These are phyloP conservation scores for Apophysomyces variabilis DNA, from an alignment of 371 early-diverging fungal genomes.

Conservation along the genomic window DNA sequence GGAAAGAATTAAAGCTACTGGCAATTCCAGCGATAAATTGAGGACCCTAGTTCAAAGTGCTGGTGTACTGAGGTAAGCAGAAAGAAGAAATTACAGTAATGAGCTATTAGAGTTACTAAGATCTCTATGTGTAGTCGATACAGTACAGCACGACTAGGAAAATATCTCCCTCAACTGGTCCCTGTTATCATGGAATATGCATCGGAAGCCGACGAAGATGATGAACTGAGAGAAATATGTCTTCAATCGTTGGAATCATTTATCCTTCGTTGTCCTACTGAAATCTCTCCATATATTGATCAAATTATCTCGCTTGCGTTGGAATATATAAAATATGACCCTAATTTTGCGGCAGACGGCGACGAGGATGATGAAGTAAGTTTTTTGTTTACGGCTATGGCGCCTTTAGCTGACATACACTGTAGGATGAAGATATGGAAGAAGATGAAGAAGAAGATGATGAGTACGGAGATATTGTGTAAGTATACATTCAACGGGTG, in stretches of 20 bases:
- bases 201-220: conserved; percentile 68
- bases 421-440: conserved; percentile 70
- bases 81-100: neutral
- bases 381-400: neutral
- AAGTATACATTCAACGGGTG: conserved; percentile 10
- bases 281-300: conserved; percentile 65
- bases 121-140: conserved; percentile 61
- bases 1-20: conserved; percentile 43
- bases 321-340: conserved; percentile 83
- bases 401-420: neutral
- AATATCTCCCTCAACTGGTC: conserved; percentile 68
- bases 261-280: conserved; percentile 78
- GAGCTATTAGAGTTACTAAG: neutral
- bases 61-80: conserved; percentile 70
- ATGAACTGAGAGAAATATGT: conserved; percentile 86
- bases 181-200: conserved; percentile 67
- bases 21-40: conserved; percentile 63
- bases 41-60: conserved; percentile 76
- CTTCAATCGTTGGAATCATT: conserved; percentile 87
- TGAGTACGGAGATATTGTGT: conserved; percentile 72
- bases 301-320: conserved; percentile 67
- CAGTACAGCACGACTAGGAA: conserved; percentile 71
- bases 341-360: conserved; percentile 75
- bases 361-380: conserved; percentile 74
- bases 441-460: conserved; percentile 78